Base-by-base conservation (phyloP, 306 rosid genomes). In the Acacia confusa region DNA sequence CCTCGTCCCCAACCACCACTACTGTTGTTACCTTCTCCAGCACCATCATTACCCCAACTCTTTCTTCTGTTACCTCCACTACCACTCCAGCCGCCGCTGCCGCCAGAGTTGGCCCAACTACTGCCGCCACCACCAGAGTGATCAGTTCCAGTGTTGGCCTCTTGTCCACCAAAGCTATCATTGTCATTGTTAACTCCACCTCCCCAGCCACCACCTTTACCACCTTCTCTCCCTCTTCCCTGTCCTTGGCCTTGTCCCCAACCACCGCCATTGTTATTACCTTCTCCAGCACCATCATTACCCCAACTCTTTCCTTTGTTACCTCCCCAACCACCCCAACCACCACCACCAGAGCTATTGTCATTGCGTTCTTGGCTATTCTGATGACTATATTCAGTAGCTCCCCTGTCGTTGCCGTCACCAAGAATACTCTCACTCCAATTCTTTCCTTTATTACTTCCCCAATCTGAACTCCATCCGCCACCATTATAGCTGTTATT, bases 261-360 rank as follows among this genome's bases (percentile, higher is more conserved):
- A 74, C 81, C 72, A 66, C 82, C 61, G 7, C 60, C 9, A 53
- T 4, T 53, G 61, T 53, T 53, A 2, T 53, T 53, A 20, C 61
- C 25, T 53, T 53, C 60, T 50, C 57, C 58, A 11, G 22, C 11
- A 2, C 57, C 27, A n/a, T 69, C 63, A 11, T n/a, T 44, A 48
- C 69, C 65, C 85, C 78, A 82, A 69, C 63, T 82, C 57, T 77
- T 77, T 41, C 67, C 70, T 8, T 2, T 36, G n/a, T 47, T 48
- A 22, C 14, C 66, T 74, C 64, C 72, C 63, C 63, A 22, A 53
- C 25, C 25, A 53, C 61, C 61, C 64, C 64, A 57, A n/a, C 34
- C 66, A 61, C 38, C 38, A 27, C 68, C 34, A 4, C 66, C 34
- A 25, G 32, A 60, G 17, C 6, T 61, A 20, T 61, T 27, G 1